A percentile compares a stretch with the other conserved stretches of the same genome.
phyloP scores from a whole-genome alignment of 1,284 basidiomycete genomes.

The Fomes fomentarius region DNA sequence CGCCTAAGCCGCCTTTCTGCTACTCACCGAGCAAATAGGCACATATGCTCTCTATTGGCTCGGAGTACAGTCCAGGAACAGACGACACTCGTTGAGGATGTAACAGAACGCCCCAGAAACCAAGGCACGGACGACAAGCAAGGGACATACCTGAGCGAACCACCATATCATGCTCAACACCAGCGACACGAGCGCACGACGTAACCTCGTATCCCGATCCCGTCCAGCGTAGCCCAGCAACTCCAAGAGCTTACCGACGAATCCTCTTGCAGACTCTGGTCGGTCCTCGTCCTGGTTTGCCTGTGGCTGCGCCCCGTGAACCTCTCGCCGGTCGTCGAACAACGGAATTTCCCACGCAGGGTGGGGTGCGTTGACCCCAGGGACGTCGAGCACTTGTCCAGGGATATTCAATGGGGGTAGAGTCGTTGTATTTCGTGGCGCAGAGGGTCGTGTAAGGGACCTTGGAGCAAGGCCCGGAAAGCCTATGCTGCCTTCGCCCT shows the following conservation, averaged over 20 bases:
- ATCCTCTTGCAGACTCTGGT: slow-evolving; percentile 5
- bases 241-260: slow-evolving; percentile 12
- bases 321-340: slow-evolving; percentile 4
- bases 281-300: neutral
- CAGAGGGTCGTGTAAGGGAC: neutral
- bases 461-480: neutral
- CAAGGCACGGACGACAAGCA: neutral
- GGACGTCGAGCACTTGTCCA: neutral
- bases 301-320: neutral
- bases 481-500: neutral
- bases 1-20: too few species aligned
- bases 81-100: neutral
- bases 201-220: slow-evolving; percentile 54
- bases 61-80: too few species aligned
- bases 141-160: slow-evolving; percentile 54
- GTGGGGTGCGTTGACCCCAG: neutral
- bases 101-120: neutral
- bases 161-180: slow-evolving; percentile 58
- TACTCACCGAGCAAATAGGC: too few species aligned
- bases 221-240: slow-evolving; percentile 62
- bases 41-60: too few species aligned
- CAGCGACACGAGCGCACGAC: slow-evolving; percentile 61
- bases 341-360: slow-evolving; percentile 11
- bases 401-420: slow-evolving; percentile 6
- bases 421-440: neutral